Percentiles rank a stretch among this genome's conserved stretches.
Evolutionary conservation across 257 asterid species (phyloP).

Genomic region (Cinchona pubescens): DNA sequence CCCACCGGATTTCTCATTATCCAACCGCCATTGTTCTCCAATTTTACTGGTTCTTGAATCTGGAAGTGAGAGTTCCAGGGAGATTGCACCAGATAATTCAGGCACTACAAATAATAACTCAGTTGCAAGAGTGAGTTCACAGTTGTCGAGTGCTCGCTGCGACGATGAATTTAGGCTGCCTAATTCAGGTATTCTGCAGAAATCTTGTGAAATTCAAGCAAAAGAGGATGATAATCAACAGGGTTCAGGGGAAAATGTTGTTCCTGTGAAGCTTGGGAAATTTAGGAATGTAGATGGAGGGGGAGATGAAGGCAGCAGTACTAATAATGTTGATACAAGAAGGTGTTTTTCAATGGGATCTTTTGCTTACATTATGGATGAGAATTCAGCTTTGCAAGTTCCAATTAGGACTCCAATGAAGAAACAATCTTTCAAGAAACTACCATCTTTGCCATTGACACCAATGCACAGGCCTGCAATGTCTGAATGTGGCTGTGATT

Average conservation of each 20-base stretch:
- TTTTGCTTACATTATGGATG: conserved; percentile 88
- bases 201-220: conserved; percentile 52
- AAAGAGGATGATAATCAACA: conserved; percentile 34
- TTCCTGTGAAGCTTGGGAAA: conserved; percentile 79
- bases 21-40: conserved; percentile 44
- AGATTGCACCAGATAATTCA: conserved; percentile 34
- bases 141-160: conserved; percentile 32
- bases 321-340: conserved; percentile 48
- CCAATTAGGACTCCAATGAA: conserved; percentile 65
- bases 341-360: conserved; percentile 97
- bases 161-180: conserved; percentile 27
- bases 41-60: conserved; percentile 79
- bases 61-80: conserved; percentile 73
- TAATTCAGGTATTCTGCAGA: conserved; percentile 23
- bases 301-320: conserved; percentile 39
- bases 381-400: conserved; percentile 59
- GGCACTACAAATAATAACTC: conserved; percentile 20
- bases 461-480: conserved; percentile 64
- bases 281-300: conserved; percentile 56
- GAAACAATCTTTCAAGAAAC: conserved; percentile 54
- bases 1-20: conserved; percentile 51
- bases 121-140: conserved; percentile 48
- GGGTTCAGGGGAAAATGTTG: conserved; percentile 49
- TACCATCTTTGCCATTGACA: conserved; percentile 39
- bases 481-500: conserved; percentile 83